Evolutionary conservation across 78 protist species (phyloP).

Genomic region (Dictyostelium brefeldianum): DNA sequence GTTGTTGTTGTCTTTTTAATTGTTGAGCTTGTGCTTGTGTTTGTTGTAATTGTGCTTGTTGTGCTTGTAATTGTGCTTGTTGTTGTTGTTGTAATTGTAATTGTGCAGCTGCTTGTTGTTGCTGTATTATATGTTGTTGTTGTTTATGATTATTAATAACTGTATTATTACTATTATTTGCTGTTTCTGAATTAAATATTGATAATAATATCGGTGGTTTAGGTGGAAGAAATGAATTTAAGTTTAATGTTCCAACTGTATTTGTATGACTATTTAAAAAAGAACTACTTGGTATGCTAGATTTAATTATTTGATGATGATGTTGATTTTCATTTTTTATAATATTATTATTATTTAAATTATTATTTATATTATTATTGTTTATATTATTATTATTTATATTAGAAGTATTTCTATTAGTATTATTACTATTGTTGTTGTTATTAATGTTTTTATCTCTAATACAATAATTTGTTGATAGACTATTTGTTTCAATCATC

Average conservation of each 20-base stretch:
- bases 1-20: not conserved
- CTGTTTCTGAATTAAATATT: conserved; percentile 2
- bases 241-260: not conserved
- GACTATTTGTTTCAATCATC: conserved; percentile 16
- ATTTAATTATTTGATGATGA: not conserved
- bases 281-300: not conserved
- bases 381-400: conserved; percentile 27
- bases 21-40: too few relatives aligned
- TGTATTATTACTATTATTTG: not conserved
- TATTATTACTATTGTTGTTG: conserved; percentile 24
- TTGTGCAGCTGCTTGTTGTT: not conserved
- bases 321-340: not conserved
- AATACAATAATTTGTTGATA: too few relatives aligned
- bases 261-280: not conserved
- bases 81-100: too few relatives aligned
- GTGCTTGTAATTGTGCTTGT: too few relatives aligned
- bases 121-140: not conserved
- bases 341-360: not conserved
- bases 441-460: not conserved
- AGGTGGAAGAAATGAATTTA: conserved; percentile 7
- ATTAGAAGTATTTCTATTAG: not conserved
- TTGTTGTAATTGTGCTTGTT: too few relatives aligned
- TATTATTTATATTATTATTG: not conserved
- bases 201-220: conserved; percentile 17
- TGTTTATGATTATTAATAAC: not conserved